Evolutionary conservation across 371 early-diverging fungal species (phyloP), one percentile per base, ranked within the genome.

Genomic region (Mortierella sp.): DNA sequence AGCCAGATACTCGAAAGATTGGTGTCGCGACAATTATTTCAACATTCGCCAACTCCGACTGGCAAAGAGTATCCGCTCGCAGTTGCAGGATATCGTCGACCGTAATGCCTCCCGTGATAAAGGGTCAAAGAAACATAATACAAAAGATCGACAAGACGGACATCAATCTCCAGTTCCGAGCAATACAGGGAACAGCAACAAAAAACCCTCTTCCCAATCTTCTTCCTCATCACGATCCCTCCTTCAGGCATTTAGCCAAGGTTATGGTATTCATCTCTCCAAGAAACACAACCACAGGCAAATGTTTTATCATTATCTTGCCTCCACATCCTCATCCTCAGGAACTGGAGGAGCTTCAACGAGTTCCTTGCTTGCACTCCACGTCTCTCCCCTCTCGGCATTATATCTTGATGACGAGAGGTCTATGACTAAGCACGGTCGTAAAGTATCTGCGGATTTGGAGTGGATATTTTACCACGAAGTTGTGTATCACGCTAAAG

Each of bases 1-100:
- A 59, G 88, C 93, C 20, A 90, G 91, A 55, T 95, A 91, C 79
- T 90, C 93, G 52, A 88, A 86, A 65, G 88, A 92, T 37, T 99
- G 98, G 98, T 98, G 98, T 83, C 89, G 88, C 68, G 95, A 97
- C 45, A 94, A 97, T 78, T 98, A 89, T 80, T 87, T 99, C 43
- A 96, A 97, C 74, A 79, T 90, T 75, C 91, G 96, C 24, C 92
- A 94, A 3, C 87, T 99, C 84, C 93, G 92, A 47, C 88, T 94
- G 18, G 99, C 97, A 5, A 88, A 90, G 45, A 95, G 90, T 68
- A 92, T 98, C n/a, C 91, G 98, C 28, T 92, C 94, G 35, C 99
- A 99, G 85, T 86, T 99, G 6, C 79, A 92, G 49, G 92, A 93
- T 32, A 90, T 98, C 55, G 93, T 97, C 92, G 93, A 96, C 68